Evolutionary conservation across 2,329 filamentous ascomycete genomes (phyloP).

Genomic region (Colletotrichum sp.): DNA sequence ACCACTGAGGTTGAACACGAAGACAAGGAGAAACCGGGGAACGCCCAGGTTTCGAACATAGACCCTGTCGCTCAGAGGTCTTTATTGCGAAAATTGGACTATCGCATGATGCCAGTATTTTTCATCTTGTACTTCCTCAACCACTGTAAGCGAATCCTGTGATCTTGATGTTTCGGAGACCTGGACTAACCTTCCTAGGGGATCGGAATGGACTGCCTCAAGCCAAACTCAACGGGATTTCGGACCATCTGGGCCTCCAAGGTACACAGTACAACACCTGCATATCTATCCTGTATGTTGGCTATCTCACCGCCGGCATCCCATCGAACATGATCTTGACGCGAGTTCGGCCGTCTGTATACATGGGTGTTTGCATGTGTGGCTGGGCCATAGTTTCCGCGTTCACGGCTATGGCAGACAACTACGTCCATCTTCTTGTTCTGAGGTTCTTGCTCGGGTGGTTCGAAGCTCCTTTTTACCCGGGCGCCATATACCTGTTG

Average conservation of each 20-base stretch:
- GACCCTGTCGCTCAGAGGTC: too few species aligned
- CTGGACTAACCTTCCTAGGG: too few species aligned
- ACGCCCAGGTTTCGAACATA: too few species aligned
- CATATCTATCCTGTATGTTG: conserved; percentile 33
- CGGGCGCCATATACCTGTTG: conserved; percentile 42
- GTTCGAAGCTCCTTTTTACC: conserved; percentile 43
- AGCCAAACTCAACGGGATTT: conserved; percentile 39
- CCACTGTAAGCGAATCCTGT: too few species aligned
- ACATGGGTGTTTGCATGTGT: neutral
- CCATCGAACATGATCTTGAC: conserved; percentile 9
- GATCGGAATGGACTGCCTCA: neutral
- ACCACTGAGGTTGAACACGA: too few species aligned
- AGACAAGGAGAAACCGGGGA: too few species aligned
- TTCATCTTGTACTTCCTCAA: too few species aligned
- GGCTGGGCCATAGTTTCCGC: neutral
- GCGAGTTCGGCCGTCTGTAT: conserved; percentile 1
- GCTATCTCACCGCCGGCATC: neutral
- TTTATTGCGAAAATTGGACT: too few species aligned
- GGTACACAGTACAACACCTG: conserved; percentile 40
- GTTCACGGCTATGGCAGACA: neutral
- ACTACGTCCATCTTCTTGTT: neutral
- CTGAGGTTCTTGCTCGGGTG: conserved; percentile 39
- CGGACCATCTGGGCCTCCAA: conserved; percentile 50
- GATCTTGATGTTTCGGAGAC: too few species aligned
- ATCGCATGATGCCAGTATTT: too few species aligned